Evolutionary conservation across 2,329 filamentous ascomycete species (phyloP), one percentile per base, ranked within the genome.

Genomic region (Colletotrichum sublineola): DNA sequence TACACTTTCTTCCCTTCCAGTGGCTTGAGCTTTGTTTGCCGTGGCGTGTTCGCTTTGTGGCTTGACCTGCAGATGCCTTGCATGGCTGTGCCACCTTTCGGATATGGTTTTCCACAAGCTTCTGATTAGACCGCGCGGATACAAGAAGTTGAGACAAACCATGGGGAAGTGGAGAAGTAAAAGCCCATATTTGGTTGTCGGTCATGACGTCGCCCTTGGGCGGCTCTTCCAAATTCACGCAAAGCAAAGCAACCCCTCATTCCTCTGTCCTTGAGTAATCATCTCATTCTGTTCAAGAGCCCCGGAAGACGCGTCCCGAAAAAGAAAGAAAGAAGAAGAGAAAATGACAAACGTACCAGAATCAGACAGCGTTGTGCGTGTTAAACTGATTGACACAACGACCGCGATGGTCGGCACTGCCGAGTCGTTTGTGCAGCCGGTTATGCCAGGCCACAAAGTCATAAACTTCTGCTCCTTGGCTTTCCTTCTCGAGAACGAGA

Each of bases 401-500:
- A 53, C 67, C 9, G 64, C 60, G 14, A 61, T 76, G 57, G 73
- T 75, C 24, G 67, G 67, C 44, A 63, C 66, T 20, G 63, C 65
- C 31, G 38, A 65, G 18, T 68, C 73, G 1, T 75, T 76, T 18
- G 73, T 74, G 2, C 65, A 68, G 31, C 75, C 75, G 5, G 64
- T 63, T 2, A 72, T 74, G 3, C 20, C 62, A 14, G 75, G 75
- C 20, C 75, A 76, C 33, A 74, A 76, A 31, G 53, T 70, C 36
- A 66, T 76, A n/a, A 76, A 75, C 38, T 69, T 76, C 14, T 70
- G 65, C 5, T 73, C 74, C 1, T 61, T 76, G 4, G 68, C 74
- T 14, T 76, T 76, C 36, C 60, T 76, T 4, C 38, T 76, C 0
- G 75, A 76, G 53, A 71, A 72, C 53, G 73, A 76, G 24, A 42